Percentiles rank a stretch among this genome's conserved stretches.
Evolutionary conservation across 164 flowering plant species (phyloP).

Genomic region (grape (Vitis vinifera)): DNA sequence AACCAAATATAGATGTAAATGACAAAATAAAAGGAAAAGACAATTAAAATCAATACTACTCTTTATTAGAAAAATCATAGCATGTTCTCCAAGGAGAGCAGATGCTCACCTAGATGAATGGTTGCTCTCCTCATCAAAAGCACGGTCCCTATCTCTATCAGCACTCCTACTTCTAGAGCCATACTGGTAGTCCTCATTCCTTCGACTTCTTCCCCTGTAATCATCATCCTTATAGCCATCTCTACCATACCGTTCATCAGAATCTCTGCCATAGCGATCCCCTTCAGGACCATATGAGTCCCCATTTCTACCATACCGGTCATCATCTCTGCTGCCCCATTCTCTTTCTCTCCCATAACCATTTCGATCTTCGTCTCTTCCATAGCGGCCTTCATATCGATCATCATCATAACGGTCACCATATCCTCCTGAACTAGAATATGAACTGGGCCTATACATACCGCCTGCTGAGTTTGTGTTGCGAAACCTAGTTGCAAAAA

Average conservation of each 20-base stretch:
- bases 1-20: too few species aligned
- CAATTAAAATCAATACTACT: too few species aligned
- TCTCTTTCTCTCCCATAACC: constrained; percentile 81
- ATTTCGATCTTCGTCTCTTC: constrained; percentile 62
- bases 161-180: constrained; percentile 73
- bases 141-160: constrained; percentile 63
- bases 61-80: neutral
- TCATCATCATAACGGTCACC: constrained; percentile 72
- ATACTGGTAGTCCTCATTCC: constrained; percentile 57
- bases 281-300: constrained; percentile 65
- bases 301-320: constrained; percentile 58
- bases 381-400: constrained; percentile 57
- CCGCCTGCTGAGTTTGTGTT: constrained; percentile 59
- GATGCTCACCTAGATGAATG: constrained; percentile 73
- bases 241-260: constrained; percentile 65
- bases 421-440: constrained; percentile 52
- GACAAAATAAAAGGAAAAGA: neutral
- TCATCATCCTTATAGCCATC: constrained; percentile 74
- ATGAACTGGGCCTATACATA: constrained; percentile 69
- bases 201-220: constrained; percentile 60
- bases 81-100: neutral
- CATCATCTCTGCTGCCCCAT: constrained; percentile 69
- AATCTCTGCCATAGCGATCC: constrained; percentile 63
- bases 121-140: constrained; percentile 75
- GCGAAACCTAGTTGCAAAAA: constrained; percentile 46